These are phyloP conservation scores for Setaria italica DNA, from an alignment of 202 grass and related monocot genomes.

Conservation along the genomic window DNA sequence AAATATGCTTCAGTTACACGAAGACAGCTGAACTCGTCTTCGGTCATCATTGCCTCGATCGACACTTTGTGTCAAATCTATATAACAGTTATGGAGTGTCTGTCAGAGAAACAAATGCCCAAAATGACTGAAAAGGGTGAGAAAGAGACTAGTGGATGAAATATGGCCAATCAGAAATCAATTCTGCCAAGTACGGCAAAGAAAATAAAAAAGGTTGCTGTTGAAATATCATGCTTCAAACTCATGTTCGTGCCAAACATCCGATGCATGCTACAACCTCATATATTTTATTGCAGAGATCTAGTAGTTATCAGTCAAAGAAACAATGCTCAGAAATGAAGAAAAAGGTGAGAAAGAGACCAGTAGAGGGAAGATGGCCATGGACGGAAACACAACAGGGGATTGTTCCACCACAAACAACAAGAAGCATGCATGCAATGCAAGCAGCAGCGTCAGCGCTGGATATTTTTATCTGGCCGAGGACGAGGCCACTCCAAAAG, in stretches of 20 bases:
- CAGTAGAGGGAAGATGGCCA: background rate
- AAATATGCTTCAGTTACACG: too few species aligned
- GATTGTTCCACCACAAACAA: conserved; percentile 6
- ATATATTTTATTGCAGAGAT: background rate
- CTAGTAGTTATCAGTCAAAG: background rate
- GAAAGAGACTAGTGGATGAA: conserved; percentile 12
- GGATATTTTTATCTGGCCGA: conserved; percentile 33
- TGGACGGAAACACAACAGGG: conserved; percentile 1
- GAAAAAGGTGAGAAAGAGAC: background rate
- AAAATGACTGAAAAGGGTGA: background rate
- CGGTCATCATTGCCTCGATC: too few species aligned
- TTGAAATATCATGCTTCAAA: background rate
- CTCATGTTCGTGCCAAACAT: background rate
- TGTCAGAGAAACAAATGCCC: background rate
- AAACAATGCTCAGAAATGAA: background rate
- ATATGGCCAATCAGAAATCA: conserved; percentile 11
- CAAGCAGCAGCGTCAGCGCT: background rate
- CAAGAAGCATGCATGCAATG: background rate
- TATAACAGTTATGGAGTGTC: background rate
- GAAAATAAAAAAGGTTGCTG: background rate
- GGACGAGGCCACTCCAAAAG: background rate
- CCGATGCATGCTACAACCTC: background rate
- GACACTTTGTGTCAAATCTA: background rate
- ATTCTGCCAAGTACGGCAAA: background rate
- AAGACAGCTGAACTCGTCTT: too few species aligned